phyloP scores from a whole-genome alignment of 2,329 filamentous ascomycete species.

The Alternaria triticimaculans region DNA sequence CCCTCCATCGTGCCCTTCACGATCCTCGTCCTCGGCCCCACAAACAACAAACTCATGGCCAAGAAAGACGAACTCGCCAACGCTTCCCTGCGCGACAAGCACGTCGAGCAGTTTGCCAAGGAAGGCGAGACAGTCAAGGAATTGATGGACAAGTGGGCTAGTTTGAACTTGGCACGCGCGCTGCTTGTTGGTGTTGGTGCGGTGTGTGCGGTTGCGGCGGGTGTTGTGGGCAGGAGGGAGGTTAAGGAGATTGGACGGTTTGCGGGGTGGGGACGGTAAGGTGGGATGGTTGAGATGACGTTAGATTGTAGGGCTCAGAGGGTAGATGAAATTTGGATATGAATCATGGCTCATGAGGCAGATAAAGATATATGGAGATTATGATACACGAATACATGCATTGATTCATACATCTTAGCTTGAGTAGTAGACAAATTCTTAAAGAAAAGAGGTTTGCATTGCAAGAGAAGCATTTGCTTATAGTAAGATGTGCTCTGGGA shows the following conservation, averaged over 20 bases:
- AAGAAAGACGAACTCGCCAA: constrained; percentile 52
- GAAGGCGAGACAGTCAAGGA: constrained; percentile 57
- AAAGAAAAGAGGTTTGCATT: not conserved
- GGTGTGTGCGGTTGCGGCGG: constrained; percentile 30
- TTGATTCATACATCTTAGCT: not conserved
- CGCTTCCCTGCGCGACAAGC: constrained; percentile 47
- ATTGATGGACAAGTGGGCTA: constrained; percentile 63
- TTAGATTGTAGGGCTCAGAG: no score
- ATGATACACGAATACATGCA: not conserved
- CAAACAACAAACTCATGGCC: constrained; percentile 58
- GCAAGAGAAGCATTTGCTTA: not conserved
- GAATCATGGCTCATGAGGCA: not conserved
- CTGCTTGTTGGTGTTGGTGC: constrained; percentile 40
- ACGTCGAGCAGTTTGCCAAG: constrained; percentile 45
- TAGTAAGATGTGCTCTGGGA: not conserved
- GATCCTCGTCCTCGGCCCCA: constrained; percentile 52
- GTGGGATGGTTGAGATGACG: not conserved
- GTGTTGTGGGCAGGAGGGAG: constrained; percentile 35
- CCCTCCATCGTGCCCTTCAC: constrained; percentile 62
- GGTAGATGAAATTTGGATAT: no score
- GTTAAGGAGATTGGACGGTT: constrained; percentile 24
- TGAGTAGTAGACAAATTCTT: not conserved
- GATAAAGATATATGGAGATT: not conserved
- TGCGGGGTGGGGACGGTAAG: not conserved
- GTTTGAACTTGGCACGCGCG: constrained; percentile 58